Conservation (phyloP, 139 green algal genomes). For the Pseudopediastrum boryanum region DNA sequence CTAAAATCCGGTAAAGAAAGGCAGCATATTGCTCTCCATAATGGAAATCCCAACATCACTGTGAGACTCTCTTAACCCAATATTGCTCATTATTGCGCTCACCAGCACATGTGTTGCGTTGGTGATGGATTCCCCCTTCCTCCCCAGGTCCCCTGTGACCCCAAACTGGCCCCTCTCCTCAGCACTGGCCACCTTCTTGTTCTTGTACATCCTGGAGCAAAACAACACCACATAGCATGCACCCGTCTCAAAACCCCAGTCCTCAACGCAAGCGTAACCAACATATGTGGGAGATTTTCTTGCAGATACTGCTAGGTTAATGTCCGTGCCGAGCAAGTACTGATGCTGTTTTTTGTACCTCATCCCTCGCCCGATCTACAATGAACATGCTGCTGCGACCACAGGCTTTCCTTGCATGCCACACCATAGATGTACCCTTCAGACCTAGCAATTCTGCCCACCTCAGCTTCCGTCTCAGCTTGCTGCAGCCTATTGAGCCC, state of each 20-base stretch:
- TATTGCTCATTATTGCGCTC: background rate
- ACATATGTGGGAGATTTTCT: background rate
- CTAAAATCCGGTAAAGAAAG: no score
- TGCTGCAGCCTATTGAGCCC: constrained; percentile 42
- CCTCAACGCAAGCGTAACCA: background rate
- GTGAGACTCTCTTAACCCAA: constrained; percentile 1
- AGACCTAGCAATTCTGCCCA: background rate
- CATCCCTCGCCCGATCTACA: background rate
- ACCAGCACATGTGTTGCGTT: background rate
- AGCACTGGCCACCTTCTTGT: background rate
- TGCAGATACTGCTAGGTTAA: no score
- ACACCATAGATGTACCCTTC: background rate
- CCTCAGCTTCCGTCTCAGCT: background rate
- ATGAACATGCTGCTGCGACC: background rate
- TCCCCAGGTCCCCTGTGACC: constrained; percentile 3
- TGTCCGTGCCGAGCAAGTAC: background rate
- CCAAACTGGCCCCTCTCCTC: constrained; percentile 2
- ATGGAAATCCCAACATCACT: background rate
- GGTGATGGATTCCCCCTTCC: background rate
- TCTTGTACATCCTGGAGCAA: constrained; percentile 39
- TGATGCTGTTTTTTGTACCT: background rate
- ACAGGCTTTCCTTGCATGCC: background rate
- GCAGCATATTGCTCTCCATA: background rate
- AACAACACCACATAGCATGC: background rate
- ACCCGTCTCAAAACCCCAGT: background rate